Evolutionary conservation across 2,329 filamentous ascomycete genomes (phyloP).

Genomic region (Fusarium chaquense): DNA sequence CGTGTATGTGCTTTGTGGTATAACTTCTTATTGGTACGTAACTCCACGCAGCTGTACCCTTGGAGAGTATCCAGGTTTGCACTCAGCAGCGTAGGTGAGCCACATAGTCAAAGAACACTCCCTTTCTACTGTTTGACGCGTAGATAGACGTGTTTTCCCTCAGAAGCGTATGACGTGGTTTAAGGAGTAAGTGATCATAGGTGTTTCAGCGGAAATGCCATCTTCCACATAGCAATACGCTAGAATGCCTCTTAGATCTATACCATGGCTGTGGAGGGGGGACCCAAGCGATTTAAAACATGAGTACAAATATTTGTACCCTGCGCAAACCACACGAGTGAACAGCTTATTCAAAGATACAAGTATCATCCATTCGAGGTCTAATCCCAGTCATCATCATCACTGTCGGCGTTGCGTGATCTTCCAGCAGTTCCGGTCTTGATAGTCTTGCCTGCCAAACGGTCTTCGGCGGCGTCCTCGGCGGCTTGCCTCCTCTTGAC

Average conservation of each 20-base stretch:
- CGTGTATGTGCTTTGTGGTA: neutral
- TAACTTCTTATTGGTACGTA: neutral
- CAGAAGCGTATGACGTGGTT: neutral
- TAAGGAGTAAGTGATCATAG: neutral
- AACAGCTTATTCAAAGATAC: neutral
- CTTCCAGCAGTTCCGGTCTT: slow-evolving; percentile 63
- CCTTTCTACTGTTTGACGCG: neutral
- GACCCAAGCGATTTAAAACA: neutral
- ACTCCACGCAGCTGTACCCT: neutral
- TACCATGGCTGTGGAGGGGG: neutral
- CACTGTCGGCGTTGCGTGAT: slow-evolving; percentile 60
- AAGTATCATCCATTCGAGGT: neutral
- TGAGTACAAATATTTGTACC: neutral
- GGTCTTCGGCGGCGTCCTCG: slow-evolving; percentile 71
- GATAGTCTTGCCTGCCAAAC: slow-evolving; percentile 62
- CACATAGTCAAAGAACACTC: neutral
- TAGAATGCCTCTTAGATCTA: too few species aligned
- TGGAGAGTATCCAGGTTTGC: neutral
- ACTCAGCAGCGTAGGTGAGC: neutral
- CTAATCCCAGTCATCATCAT: slow-evolving; percentile 75
- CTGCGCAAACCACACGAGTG: neutral
- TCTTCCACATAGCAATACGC: neutral
- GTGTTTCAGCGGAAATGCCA: neutral
- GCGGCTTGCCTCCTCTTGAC: slow-evolving; percentile 70
- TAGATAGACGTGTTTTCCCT: neutral